A percentile compares a stretch with the other conserved stretches of the same genome.
These are phyloP conservation scores for Jackrogersella multiformis DNA, from an alignment of 495 filamentous ascomycete species.

Conservation along the genomic window DNA sequence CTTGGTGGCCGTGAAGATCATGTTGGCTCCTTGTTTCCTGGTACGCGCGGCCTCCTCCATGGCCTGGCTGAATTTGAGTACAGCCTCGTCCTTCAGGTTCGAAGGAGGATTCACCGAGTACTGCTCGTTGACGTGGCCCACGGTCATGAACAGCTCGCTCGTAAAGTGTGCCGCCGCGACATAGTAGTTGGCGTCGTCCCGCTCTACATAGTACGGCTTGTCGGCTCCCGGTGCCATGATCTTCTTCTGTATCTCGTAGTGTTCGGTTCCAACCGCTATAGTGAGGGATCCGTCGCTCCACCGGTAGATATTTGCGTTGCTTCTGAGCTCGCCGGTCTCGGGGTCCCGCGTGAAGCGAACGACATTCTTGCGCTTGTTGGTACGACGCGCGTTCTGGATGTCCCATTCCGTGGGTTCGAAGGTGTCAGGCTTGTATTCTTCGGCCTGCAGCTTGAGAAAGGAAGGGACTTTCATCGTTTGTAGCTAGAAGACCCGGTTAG, in stretches of 20 bases:
- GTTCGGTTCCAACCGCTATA: conserved; percentile 73
- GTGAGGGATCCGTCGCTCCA: conserved; percentile 91
- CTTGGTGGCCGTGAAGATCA: conserved; percentile 68
- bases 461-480: conserved; percentile 81
- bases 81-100: conserved; percentile 77
- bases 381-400: conserved; percentile 51
- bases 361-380: conserved; percentile 50
- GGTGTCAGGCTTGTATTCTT: conserved; percentile 74
- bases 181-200: conserved; percentile 83
- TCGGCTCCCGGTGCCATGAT: conserved; percentile 70
- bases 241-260: conserved; percentile 82
- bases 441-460: conserved; percentile 79
- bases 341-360: conserved; percentile 54
- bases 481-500: conserved; percentile 58
- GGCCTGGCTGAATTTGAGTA: conserved; percentile 75
- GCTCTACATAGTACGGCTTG: conserved; percentile 70
- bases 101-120: conserved; percentile 76
- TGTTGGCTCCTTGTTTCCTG: conserved; percentile 55
- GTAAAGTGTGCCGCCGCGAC: conserved; percentile 76
- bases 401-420: conserved; percentile 65
- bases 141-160: conserved; percentile 74
- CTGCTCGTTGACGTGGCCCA: conserved; percentile 81
- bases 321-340: conserved; percentile 65
- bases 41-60: conserved; percentile 67
- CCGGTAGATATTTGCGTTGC: conserved; percentile 77